Conservation (phyloP, 257 asterid species). For the Solanum commersonii region DNA sequence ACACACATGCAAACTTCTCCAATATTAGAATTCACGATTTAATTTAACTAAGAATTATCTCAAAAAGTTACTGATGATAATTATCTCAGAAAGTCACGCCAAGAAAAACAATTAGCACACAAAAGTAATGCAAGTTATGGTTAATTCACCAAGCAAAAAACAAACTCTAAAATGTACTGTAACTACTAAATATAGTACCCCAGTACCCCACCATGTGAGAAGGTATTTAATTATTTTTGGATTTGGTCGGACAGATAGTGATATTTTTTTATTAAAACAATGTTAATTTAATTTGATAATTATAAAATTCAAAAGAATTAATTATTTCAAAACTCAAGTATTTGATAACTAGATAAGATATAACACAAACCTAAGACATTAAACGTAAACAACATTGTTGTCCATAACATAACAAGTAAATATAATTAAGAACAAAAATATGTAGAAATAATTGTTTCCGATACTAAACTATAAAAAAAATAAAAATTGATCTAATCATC, state of each 20-base stretch:
- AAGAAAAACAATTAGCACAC: neutral
- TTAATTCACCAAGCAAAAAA: neutral
- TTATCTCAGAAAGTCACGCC: no score
- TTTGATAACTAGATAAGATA: neutral
- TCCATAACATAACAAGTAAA: neutral
- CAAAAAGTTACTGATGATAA: no score
- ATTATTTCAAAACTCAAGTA: neutral
- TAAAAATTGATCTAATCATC: neutral
- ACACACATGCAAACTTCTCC: neutral
- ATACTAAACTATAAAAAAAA: neutral
- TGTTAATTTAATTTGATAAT: no score
- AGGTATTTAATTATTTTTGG: neutral
- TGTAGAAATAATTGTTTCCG: neutral
- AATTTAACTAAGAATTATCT: no score
- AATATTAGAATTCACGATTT: no score
- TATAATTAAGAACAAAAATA: neutral
- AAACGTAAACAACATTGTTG: neutral
- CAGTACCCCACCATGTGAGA: neutral
- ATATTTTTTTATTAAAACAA: no score
- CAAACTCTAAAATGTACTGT: neutral
- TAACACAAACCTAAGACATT: neutral
- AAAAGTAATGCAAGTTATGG: neutral
- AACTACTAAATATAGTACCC: no score
- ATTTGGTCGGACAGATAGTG: neutral
- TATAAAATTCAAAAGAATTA: neutral